Percentiles rank a stretch among this genome's conserved stretches.
phyloP scores from a whole-genome alignment of 306 rosid genomes.

The Prunus dulcis region DNA sequence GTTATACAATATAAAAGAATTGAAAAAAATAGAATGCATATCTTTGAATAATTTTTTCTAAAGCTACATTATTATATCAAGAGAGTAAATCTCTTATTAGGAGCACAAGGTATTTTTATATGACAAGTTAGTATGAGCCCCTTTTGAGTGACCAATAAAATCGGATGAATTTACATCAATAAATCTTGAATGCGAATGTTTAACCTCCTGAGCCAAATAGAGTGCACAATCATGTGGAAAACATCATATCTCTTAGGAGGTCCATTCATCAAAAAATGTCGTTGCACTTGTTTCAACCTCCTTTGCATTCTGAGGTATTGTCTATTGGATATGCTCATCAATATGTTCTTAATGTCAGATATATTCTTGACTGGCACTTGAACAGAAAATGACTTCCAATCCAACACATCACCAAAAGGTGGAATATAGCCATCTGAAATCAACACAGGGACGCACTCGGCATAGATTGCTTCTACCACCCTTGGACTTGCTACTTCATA shows the following conservation, averaged over 20 bases:
- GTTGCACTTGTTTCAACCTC: conserved; percentile 48
- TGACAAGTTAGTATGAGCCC: no score
- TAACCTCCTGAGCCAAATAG: conserved; percentile 62
- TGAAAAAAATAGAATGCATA: no score
- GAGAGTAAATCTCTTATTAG: no score
- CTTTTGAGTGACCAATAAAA: no score
- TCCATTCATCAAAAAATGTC: conserved; percentile 56
- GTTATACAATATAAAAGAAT: no score
- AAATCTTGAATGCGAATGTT: conserved; percentile 36
- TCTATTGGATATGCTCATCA: conserved; percentile 44
- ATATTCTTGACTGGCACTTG: conserved; percentile 44
- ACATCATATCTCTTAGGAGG: conserved; percentile 51
- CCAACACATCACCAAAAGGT: background rate
- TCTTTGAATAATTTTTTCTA: no score
- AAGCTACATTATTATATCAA: no score
- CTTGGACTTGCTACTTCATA: conserved; percentile 34
- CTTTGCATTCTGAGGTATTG: conserved; percentile 36
- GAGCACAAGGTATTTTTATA: no score
- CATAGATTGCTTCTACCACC: conserved; percentile 54
- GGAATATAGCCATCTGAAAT: conserved; percentile 52
- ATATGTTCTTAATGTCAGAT: conserved; percentile 46
- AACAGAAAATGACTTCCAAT: conserved; percentile 53
- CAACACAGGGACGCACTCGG: conserved; percentile 62
- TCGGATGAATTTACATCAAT: no score
- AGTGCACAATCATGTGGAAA: conserved; percentile 55